These are phyloP conservation scores for Fusarium pseudoanthophilum DNA, from an alignment of 2,329 filamentous ascomycete genomes.

Conservation along the genomic window DNA sequence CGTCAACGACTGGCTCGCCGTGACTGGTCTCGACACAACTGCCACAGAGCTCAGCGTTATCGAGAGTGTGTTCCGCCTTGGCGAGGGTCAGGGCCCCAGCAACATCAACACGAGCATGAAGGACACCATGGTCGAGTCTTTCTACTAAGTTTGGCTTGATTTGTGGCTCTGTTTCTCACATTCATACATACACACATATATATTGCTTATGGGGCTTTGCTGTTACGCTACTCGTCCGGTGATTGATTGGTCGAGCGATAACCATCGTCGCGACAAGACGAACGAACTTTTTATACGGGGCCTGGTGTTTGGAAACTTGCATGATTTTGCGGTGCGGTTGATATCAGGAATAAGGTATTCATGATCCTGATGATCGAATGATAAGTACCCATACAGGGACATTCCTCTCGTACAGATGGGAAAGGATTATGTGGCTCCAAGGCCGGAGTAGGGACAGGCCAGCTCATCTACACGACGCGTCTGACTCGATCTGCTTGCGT, in stretches of 20 bases:
- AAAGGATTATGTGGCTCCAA: not conserved
- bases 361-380: conserved; percentile 35
- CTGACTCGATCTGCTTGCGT: conserved; percentile 4
- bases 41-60: conserved; percentile 98
- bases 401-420: conserved; percentile 2
- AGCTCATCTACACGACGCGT: conserved; percentile 6
- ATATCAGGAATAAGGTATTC: conserved; percentile 29
- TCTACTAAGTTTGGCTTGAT: conserved; percentile 73
- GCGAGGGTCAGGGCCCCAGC: conserved; percentile 83
- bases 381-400: conserved; percentile 20
- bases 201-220: conserved; percentile 23
- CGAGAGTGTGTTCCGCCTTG: conserved; percentile 94
- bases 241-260: conserved; percentile 24
- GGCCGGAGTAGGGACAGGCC: not conserved
- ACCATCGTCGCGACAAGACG: conserved; percentile 2
- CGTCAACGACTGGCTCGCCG: conserved; percentile 89
- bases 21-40: conserved; percentile 92
- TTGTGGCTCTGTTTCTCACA: conserved; percentile 8
- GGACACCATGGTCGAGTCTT: conserved; percentile 98
- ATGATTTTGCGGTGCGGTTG: conserved; percentile 22
- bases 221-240: conserved; percentile 21
- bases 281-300: conserved; percentile 28
- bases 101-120: conserved; percentile 88
- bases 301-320: conserved; percentile 39
- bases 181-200: not conserved